These are phyloP conservation scores for Xerocomus spinulosus DNA, from an alignment of 768 basidiomycete genomes.

Conservation along the genomic window DNA sequence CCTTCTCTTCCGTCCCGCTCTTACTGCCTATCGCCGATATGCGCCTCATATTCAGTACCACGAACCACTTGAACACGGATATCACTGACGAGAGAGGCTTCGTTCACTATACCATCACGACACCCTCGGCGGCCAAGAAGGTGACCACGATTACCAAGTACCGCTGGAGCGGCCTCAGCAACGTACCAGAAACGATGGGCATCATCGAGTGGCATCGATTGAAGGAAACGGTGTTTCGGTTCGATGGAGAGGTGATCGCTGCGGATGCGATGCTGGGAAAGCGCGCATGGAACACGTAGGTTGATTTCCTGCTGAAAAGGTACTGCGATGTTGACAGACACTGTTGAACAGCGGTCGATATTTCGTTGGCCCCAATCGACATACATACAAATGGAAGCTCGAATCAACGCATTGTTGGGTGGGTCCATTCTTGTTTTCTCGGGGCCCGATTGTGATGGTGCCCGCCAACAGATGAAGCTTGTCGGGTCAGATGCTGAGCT, in stretches of 20 bases:
- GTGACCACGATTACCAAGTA: constrained; percentile 27
- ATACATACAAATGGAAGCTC: constrained; percentile 32
- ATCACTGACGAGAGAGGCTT: constrained; percentile 19
- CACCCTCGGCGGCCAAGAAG: constrained; percentile 8
- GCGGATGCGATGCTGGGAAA: constrained; percentile 11
- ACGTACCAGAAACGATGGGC: constrained; percentile 20
- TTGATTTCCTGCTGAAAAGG: neutral
- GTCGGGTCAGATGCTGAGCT: constrained; percentile 12
- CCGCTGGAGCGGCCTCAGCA: constrained; percentile 10
- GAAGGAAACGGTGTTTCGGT: constrained; percentile 10
- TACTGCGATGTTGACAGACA: neutral
- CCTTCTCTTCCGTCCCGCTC: too few species aligned
- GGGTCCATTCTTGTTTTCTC: neutral
- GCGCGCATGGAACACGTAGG: constrained; percentile 18
- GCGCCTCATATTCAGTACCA: constrained; percentile 21
- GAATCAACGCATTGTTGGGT: constrained; percentile 25
- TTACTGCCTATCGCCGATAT: constrained; percentile 10
- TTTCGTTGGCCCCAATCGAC: constrained; percentile 30
- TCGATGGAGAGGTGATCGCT: constrained; percentile 12
- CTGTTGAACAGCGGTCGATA: constrained; percentile 24
- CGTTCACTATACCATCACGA: constrained; percentile 18
- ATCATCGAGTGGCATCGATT: constrained; percentile 23
- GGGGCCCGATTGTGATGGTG: neutral
- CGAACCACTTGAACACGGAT: constrained; percentile 18
- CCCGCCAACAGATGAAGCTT: constrained; percentile 16